Evolutionary conservation across 129 eudicot genomes (phyloP).

Genomic region (Ambrosia artemisiifolia): DNA sequence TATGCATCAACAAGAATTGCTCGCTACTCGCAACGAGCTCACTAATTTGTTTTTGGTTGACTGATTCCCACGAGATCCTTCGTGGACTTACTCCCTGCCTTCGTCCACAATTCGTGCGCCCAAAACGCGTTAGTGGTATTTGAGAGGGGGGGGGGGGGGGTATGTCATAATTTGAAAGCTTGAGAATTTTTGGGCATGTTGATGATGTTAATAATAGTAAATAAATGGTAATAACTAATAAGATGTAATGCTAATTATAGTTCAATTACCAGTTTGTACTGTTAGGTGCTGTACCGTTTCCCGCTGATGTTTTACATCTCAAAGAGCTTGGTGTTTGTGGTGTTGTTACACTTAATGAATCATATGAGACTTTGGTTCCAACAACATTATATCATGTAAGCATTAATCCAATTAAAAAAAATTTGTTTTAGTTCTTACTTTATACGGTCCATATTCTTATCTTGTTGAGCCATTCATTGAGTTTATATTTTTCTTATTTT

Average conservation of each 20-base stretch:
- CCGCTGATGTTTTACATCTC: slow-evolving; percentile 64
- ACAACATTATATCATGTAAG: slow-evolving; percentile 62
- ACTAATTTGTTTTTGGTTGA: too few species aligned
- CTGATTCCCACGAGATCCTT: too few species aligned
- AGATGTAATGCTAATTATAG: slow-evolving; percentile 14
- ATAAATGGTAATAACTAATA: not conserved
- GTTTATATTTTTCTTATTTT: not conserved
- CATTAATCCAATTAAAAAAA: not conserved
- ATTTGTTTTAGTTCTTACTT: not conserved
- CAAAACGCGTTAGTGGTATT: too few species aligned
- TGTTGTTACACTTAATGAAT: slow-evolving; percentile 77
- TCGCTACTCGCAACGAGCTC: too few species aligned
- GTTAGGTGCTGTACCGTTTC: slow-evolving; percentile 89
- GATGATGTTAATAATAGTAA: not conserved
- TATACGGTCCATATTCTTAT: not conserved
- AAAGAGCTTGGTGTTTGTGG: slow-evolving; percentile 78
- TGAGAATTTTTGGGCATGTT: not conserved
- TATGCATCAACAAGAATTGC: not conserved
- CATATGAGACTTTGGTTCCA: slow-evolving; percentile 81
- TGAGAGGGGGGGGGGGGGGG: too few species aligned
- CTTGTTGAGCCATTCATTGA: not conserved
- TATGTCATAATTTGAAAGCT: not conserved
- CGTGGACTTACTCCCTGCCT: too few species aligned
- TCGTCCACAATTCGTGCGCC: too few species aligned
- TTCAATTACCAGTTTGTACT: slow-evolving; percentile 44